Base-by-base conservation (phyloP, 345 rosid genomes). In the Excoecaria agallocha region DNA sequence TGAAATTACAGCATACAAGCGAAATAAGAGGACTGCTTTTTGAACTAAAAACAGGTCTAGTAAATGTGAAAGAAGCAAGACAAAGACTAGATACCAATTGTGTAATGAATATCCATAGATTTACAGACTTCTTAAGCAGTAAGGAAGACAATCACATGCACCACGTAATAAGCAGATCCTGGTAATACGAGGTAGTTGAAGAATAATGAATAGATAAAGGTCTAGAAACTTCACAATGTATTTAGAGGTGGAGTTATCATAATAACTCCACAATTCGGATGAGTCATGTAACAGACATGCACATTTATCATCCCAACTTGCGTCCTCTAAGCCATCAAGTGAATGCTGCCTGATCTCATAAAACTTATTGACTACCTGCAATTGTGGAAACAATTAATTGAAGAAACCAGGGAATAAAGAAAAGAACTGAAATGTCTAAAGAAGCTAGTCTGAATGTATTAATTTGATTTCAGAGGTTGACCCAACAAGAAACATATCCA, bases 281-380 rank as follows among this genome's bases (percentile, higher is more conserved):
- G 98, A 87, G 81, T 91, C 98, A 46, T 75, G 83, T 82, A 95
- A 79, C 49, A 95, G 86, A 77, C 83, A 82, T 58, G 81, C 77
- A 82, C 93, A 93, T 82, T 91, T 91, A 69, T 90, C 86, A 70
- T 90, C 91, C 86, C 81, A 86, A 76, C 72, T 87, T 63, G 78
- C 70, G 77, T 88, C 89, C 75, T 78, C 83, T 63, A 70, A 74
- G 59, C 74, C 92, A 66, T 79, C 81, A 54, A 79, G 80, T 22
- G 88, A 82, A 54, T 82, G 84, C 69, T 84, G 85, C 77, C 93
- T 88, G 66, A 93, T 91, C 82, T 74, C 88, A 80, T 80, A 86
- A 77, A 95, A 95, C 82, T 84, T 95, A 73, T 82, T 82, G 70
- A 88, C 78, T 82, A 93, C 92, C 99, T 95, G 85, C 41, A 49